Evolutionary conservation across 2,329 filamentous ascomycete genomes (phyloP).

Genomic region (Penicillium sp.): DNA sequence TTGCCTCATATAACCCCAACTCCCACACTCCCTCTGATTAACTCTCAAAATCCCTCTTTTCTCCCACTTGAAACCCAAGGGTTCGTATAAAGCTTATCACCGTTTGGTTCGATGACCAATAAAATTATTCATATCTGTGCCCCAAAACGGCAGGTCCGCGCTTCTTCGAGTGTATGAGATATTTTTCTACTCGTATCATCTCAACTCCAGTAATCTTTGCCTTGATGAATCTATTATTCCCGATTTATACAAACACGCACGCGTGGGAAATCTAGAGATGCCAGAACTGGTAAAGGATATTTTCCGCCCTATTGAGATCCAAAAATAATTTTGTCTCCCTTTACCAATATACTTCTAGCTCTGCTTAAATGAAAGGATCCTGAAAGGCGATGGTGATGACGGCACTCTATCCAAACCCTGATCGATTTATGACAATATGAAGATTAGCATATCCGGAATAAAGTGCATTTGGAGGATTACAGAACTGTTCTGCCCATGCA

Average conservation of each 20-base stretch:
- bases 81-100: neutral
- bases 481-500: too few species aligned
- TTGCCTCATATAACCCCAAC: constrained; percentile 5
- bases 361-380: neutral
- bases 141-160: neutral
- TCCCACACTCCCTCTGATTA: neutral
- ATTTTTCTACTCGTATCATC: neutral
- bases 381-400: too few species aligned
- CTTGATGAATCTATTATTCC: neutral
- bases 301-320: neutral
- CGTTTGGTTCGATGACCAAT: neutral
- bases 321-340: too few species aligned
- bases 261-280: neutral
- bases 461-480: too few species aligned
- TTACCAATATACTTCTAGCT: neutral
- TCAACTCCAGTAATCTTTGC: neutral
- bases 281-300: neutral
- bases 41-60: neutral
- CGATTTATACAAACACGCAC: neutral
- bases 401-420: too few species aligned
- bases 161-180: neutral
- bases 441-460: too few species aligned
- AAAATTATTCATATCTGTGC: rapidly evolving
- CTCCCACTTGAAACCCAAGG: neutral
- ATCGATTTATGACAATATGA: too few species aligned